A percentile compares a stretch with the other conserved stretches of the same genome.
These are phyloP conservation scores for Naegleria fowleri DNA, from an alignment of 208 protist species.

Conservation along the genomic window DNA sequence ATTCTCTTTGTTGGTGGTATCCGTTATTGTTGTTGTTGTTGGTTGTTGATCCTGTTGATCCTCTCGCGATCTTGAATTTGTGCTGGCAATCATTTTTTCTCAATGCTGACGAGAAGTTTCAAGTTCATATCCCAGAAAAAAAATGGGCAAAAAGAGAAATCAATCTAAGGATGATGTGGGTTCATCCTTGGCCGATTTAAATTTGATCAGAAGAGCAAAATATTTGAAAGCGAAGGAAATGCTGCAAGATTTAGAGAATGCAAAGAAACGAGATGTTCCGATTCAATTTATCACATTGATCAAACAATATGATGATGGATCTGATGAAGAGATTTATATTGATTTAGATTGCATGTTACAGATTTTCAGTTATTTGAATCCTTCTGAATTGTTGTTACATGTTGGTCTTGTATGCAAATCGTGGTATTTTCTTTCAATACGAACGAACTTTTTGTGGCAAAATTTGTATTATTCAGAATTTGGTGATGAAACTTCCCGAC, in stretches of 20 bases:
- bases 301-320: not conserved
- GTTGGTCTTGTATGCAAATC: not conserved
- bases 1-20: too few relatives aligned
- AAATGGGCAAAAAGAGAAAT: not conserved
- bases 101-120: too few relatives aligned
- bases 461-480: not conserved
- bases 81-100: too few relatives aligned
- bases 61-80: too few relatives aligned
- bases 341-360: not conserved
- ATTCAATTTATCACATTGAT: not conserved
- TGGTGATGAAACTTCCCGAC: not conserved
- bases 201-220: not conserved
- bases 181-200: not conserved
- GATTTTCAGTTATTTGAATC: not conserved
- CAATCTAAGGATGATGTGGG: not conserved
- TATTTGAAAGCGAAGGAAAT: not conserved
- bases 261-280: not conserved
- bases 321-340: not conserved
- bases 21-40: too few relatives aligned
- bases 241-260: not conserved
- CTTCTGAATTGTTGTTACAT: not conserved
- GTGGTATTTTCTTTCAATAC: not conserved
- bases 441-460: not conserved
- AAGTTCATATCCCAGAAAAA: not conserved
- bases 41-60: too few relatives aligned